Base-by-base conservation (phyloP, 768 basidiomycete genomes). In the Phylloporus scabripes region DNA sequence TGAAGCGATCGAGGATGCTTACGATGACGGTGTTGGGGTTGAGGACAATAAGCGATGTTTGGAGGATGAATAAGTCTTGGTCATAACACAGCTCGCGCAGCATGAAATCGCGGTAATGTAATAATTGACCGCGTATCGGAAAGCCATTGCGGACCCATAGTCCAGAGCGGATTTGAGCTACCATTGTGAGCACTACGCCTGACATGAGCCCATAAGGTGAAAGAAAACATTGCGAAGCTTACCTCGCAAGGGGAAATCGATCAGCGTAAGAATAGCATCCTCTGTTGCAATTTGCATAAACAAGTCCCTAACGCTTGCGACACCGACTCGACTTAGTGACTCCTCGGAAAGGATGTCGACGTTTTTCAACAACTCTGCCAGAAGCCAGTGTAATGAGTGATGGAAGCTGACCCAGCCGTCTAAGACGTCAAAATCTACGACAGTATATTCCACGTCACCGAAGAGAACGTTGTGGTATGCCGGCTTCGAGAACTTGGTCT, bases 121-220 rank as follows among this genome's bases (percentile, higher is more conserved):
- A 78, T 4, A 93, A 75, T 65, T 98, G 96, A 0, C 93, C 92
- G 1, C 95, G 85, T 57, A 98, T 94, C 14, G 87, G 87, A 60
- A 93, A 90, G 4, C 96, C 96, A 58, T 99, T 99, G 46, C 95
- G 87, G 7, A 96, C 94, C 96, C 96, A 99, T 4, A 98, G 76
- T 0, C 93, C 93, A 0, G 91, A 87, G 21, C 93, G 82, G 44
- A 97, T 92, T 64, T 98, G 96, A 0, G 94, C 92, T 39, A 95
- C 84, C 84, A 94, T 92, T 1, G 85, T 80, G 23, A 93, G 73
- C 6, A 91, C 92, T 93, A 46, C 20, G 9, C 48, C n/a, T 14
- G 26, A 21, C 6, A 28, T 50, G 18, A 52, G 39, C 46, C 48
- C 37, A 32, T 9, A 9, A 29, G 6, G n/a, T 37, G 15, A 46